Evolutionary conservation across 2,329 filamentous ascomycete genomes (phyloP).

Genomic region (Drechslera avenae): DNA sequence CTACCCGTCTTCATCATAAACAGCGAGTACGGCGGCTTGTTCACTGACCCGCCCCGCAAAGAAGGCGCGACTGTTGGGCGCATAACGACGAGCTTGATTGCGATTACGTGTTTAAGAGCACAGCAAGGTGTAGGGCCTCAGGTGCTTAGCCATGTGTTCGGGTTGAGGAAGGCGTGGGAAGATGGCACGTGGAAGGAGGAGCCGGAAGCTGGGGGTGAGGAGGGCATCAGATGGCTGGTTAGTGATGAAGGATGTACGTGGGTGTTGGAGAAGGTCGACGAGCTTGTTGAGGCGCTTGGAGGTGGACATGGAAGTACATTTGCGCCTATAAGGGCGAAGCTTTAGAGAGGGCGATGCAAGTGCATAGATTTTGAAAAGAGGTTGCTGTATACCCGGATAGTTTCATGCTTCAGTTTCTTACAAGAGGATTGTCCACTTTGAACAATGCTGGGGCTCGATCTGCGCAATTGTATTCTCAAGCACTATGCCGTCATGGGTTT

Average conservation of each 20-base stretch:
- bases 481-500: too few species aligned
- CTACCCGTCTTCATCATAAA: slow-evolving; percentile 79
- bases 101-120: slow-evolving; percentile 73
- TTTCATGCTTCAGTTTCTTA: background rate
- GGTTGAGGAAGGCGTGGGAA: slow-evolving; percentile 74
- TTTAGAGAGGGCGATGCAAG: slow-evolving; percentile 6
- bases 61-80: slow-evolving; percentile 65
- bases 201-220: slow-evolving; percentile 53
- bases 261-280: slow-evolving; percentile 66
- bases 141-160: slow-evolving; percentile 81
- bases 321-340: slow-evolving; percentile 37
- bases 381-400: background rate
- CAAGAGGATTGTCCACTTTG: too few species aligned
- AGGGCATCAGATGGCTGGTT: slow-evolving; percentile 66
- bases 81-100: slow-evolving; percentile 73
- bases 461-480: too few species aligned
- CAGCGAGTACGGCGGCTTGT: slow-evolving; percentile 73
- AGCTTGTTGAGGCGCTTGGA: slow-evolving; percentile 56
- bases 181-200: slow-evolving; percentile 64
- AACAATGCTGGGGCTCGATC: too few species aligned
- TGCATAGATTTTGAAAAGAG: background rate
- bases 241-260: slow-evolving; percentile 68
- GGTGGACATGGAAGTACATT: slow-evolving; percentile 38
- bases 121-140: slow-evolving; percentile 85
- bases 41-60: slow-evolving; percentile 67